Percentiles rank a stretch among this genome's conserved stretches.
Conservation (phyloP, 1,284 basidiomycete genomes). For the Tylopilus sp. region DNA sequence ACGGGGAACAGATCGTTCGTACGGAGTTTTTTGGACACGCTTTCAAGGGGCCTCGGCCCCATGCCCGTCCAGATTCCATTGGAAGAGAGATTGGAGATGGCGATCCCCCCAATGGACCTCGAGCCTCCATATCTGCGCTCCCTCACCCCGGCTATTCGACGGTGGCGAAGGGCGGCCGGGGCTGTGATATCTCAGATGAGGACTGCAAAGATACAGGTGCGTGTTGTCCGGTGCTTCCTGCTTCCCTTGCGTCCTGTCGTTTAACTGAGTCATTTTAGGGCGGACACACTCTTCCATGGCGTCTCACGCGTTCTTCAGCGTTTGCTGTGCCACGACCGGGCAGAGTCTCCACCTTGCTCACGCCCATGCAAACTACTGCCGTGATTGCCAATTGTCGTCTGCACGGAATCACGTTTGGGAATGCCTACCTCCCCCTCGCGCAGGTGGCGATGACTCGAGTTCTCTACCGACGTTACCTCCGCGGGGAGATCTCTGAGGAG, state of each 20-base stretch:
- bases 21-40: conserved; percentile 42
- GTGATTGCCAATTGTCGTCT: conserved; percentile 41
- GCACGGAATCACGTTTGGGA: conserved; percentile 48
- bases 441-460: conserved; percentile 46
- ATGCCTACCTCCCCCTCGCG: conserved; percentile 46
- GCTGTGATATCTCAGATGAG: conserved; percentile 37
- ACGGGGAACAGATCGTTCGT: conserved; percentile 10
- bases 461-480: conserved; percentile 35
- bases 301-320: conserved; percentile 34
- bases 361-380: conserved; percentile 24
- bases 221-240: too few species aligned
- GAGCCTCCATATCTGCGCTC: conserved; percentile 29
- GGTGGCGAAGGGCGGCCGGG: conserved; percentile 49
- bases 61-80: conserved; percentile 24
- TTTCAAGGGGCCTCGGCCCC: conserved; percentile 27
- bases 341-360: conserved; percentile 24
- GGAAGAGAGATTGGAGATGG: conserved; percentile 41
- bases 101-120: conserved; percentile 38
- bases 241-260: too few species aligned
- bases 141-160: conserved; percentile 35
- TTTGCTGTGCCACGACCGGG: conserved; percentile 38
- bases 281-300: conserved; percentile 50
- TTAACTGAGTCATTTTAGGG: not conserved
- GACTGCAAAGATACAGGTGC: conserved; percentile 30
- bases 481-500: conserved; percentile 43